phyloP scores from a whole-genome alignment of 1,139 yeast genomes.

The Pichia sp. region DNA sequence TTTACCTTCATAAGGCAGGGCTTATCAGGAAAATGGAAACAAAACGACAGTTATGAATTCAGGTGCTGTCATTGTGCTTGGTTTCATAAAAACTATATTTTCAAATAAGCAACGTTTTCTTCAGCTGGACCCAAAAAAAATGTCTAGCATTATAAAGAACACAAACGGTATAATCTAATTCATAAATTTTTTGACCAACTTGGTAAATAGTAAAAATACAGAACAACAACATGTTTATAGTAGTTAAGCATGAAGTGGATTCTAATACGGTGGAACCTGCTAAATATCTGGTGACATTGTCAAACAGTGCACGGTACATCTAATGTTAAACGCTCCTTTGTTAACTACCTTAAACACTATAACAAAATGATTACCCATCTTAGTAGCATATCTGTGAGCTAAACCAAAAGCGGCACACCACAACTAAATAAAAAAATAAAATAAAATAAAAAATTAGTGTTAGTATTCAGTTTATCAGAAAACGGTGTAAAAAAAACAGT shows the following conservation, averaged over 20 bases:
- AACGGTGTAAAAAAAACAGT: too few relatives aligned
- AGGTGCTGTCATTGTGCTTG: constrained; percentile 75
- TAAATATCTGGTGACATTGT: constrained; percentile 67
- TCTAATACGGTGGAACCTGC: constrained; percentile 74
- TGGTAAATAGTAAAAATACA: constrained; percentile 71
- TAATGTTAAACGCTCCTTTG: constrained; percentile 64
- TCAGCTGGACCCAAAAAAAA: constrained; percentile 54
- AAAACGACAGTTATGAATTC: constrained; percentile 75
- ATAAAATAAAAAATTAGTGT: too few relatives aligned
- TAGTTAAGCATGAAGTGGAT: constrained; percentile 59
- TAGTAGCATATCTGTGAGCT: constrained; percentile 49
- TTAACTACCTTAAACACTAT: constrained; percentile 83
- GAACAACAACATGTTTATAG: constrained; percentile 50
- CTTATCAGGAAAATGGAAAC: constrained; percentile 59
- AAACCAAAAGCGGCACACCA: constrained; percentile 56
- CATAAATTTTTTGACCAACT: constrained; percentile 72
- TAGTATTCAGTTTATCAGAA: too few relatives aligned
- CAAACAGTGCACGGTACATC: constrained; percentile 63
- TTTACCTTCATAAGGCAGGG: constrained; percentile 35
- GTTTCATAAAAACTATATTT: constrained; percentile 66
- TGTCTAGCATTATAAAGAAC: constrained; percentile 73
- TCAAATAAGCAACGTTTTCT: constrained; percentile 55
- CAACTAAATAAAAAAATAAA: constrained; percentile 29
- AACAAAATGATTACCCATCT: constrained; percentile 53
- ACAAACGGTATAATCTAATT: constrained; percentile 63